phyloP scores from a whole-genome alignment of 371 early-diverging fungal species.

The Smittium culicis region DNA sequence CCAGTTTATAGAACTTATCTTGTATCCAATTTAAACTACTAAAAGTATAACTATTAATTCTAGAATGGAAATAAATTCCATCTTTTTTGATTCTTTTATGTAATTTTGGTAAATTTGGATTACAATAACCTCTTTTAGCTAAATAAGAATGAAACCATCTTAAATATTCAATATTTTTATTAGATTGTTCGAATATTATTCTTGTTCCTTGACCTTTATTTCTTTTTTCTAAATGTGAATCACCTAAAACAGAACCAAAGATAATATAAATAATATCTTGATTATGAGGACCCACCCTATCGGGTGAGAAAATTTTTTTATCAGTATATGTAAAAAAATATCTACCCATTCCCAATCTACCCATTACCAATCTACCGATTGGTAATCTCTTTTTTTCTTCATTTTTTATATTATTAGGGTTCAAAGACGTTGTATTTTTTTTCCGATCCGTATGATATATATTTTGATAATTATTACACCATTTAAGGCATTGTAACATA shows the following conservation, averaged over 20 bases:
- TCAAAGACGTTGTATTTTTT: not conserved
- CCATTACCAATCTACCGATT: conserved; percentile 14
- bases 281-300: conserved; percentile 22
- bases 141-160: conserved; percentile 12
- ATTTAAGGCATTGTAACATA: conserved; percentile 18
- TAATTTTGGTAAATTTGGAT: conserved; percentile 11
- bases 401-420: conserved; percentile 1
- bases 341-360: conserved; percentile 12
- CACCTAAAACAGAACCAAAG: conserved; percentile 21
- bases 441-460: conserved; percentile 9
- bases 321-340: conserved; percentile 16
- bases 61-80: conserved; percentile 16
- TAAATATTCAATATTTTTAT: conserved; percentile 14
- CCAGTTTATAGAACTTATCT: conserved; percentile 20
- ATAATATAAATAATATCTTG: conserved; percentile 16
- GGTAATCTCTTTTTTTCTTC: conserved; percentile 1
- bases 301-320: conserved; percentile 17
- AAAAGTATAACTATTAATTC: conserved; percentile 23
- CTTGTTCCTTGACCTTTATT: conserved; percentile 17
- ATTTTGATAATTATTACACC: conserved; percentile 13
- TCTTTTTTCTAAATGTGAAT: conserved; percentile 22
- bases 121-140: conserved; percentile 13
- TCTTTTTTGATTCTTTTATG: conserved; percentile 10
- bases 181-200: conserved; percentile 16
- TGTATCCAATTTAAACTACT: conserved; percentile 23